A percentile compares a stretch with the other conserved stretches of the same genome.
Evolutionary conservation across 2,329 filamentous ascomycete species (phyloP).

Genomic region (Nemania sp.): DNA sequence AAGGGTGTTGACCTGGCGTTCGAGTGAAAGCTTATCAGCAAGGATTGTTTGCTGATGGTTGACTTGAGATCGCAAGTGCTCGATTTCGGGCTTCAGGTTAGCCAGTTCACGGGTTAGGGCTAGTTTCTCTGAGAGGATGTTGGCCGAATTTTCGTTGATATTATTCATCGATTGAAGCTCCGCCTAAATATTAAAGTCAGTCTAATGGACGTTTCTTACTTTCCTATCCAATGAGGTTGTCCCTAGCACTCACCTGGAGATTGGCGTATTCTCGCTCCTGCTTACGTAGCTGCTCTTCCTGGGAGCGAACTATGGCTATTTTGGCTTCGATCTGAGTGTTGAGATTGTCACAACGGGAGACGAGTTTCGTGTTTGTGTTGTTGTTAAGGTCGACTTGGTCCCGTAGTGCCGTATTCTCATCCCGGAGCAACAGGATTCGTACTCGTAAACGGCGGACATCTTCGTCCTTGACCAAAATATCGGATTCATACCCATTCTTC

Average conservation of each 20-base stretch:
- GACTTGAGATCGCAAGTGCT: slow-evolving; percentile 67
- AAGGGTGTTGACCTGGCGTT: slow-evolving; percentile 80
- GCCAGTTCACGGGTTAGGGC: slow-evolving; percentile 64
- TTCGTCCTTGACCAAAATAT: slow-evolving; percentile 80
- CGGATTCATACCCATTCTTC: slow-evolving; percentile 71
- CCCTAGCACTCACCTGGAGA: slow-evolving; percentile 56
- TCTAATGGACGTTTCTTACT: not conserved
- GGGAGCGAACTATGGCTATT: slow-evolving; percentile 57
- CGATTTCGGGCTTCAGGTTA: slow-evolving; percentile 66
- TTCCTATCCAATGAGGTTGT: not conserved
- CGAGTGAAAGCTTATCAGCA: slow-evolving; percentile 82
- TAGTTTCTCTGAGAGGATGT: slow-evolving; percentile 71
- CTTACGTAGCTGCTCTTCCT: slow-evolving; percentile 62
- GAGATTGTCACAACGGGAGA: slow-evolving; percentile 56
- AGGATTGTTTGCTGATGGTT: slow-evolving; percentile 74
- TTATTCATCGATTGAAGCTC: slow-evolving; percentile 77
- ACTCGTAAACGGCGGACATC: slow-evolving; percentile 76
- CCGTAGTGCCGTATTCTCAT: slow-evolving; percentile 78
- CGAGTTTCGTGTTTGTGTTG: slow-evolving; percentile 50
- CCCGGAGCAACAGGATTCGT: slow-evolving; percentile 76
- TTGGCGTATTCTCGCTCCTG: slow-evolving; percentile 62
- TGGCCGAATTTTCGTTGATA: slow-evolving; percentile 76
- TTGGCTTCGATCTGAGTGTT: slow-evolving; percentile 58
- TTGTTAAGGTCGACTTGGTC: slow-evolving; percentile 64
- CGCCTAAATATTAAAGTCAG: slow-evolving; percentile 61